Conservation (phyloP, 768 basidiomycete species). For the Tulasnella sp. region DNA sequence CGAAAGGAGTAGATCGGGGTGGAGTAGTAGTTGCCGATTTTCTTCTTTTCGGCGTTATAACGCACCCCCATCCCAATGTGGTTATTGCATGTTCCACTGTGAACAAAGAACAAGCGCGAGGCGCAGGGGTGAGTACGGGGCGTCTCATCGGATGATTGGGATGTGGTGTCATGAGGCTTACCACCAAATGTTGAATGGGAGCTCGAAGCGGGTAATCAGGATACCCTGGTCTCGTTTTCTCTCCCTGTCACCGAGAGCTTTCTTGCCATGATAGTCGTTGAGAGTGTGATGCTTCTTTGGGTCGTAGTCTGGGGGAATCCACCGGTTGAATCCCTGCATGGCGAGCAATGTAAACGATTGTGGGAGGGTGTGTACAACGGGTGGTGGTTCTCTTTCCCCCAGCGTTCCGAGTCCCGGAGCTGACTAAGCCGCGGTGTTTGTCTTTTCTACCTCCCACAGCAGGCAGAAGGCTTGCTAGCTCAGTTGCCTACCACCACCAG, state of each 20-base stretch:
- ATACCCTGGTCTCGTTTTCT: slow-evolving; percentile 95
- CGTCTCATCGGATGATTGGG: not conserved
- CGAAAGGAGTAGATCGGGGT: slow-evolving; percentile 93
- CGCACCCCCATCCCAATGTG: slow-evolving; percentile 99
- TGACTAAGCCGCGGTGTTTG: not conserved
- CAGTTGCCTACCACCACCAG: slow-evolving; percentile 3
- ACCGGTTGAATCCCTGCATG: slow-evolving; percentile 65
- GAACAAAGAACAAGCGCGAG: not conserved
- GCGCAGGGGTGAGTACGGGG: not conserved
- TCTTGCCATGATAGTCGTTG: slow-evolving; percentile 54
- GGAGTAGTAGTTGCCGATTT: slow-evolving; percentile 88
- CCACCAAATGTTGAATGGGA: slow-evolving; percentile 98
- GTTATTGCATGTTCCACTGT: slow-evolving; percentile 84
- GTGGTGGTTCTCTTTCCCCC: not conserved
- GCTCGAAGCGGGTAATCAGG: slow-evolving; percentile 88
- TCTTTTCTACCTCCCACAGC: not conserved
- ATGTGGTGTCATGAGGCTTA: slow-evolving; percentile 34
- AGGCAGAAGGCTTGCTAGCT: not conserved
- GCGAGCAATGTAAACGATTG: not conserved
- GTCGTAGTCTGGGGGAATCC: slow-evolving; percentile 71
- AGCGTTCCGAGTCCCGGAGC: not conserved
- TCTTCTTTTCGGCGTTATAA: slow-evolving; percentile 99
- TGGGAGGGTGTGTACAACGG: not conserved
- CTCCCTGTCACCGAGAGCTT: slow-evolving; percentile 87
- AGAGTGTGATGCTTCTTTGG: slow-evolving; percentile 49